These are phyloP conservation scores for Russula brevipes DNA, from an alignment of 768 basidiomycete species.

Conservation along the genomic window DNA sequence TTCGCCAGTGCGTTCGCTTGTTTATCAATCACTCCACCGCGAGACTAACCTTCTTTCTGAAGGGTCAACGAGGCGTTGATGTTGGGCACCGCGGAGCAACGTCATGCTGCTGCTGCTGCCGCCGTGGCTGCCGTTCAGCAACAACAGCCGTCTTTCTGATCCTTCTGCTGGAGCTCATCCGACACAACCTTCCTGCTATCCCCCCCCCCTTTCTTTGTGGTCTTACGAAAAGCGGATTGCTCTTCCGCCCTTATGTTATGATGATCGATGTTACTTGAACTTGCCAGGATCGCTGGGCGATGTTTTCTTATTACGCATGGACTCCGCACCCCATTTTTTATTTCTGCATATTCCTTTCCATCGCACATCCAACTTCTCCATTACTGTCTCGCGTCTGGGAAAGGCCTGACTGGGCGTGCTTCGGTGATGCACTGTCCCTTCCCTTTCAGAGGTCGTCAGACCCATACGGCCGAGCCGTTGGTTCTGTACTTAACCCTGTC, in stretches of 20 bases:
- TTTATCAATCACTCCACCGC: background rate
- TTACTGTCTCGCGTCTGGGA: constrained; percentile 19
- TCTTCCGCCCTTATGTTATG: constrained; percentile 22
- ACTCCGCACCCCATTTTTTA: constrained; percentile 22
- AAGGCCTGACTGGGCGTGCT: constrained; percentile 23
- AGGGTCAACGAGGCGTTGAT: constrained; percentile 86
- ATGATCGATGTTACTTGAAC: constrained; percentile 27
- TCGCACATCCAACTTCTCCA: constrained; percentile 10
- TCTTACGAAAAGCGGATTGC: constrained; percentile 26
- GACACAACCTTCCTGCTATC: background rate
- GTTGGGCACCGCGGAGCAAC: constrained; percentile 75
- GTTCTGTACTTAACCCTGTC: constrained; percentile 12
- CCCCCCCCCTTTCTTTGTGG: constrained; percentile 13
- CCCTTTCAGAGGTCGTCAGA: constrained; percentile 19
- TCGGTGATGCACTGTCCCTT: constrained; percentile 25
- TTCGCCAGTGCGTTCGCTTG: constrained; percentile 47
- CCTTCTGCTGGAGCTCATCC: constrained; percentile 5
- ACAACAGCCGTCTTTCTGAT: constrained; percentile 45
- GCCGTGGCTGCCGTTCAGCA: constrained; percentile 50
- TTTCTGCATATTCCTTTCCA: constrained; percentile 15
- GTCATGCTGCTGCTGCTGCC: constrained; percentile 53
- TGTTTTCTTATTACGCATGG: constrained; percentile 26
- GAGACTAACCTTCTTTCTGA: background rate
- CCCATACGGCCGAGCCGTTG: constrained; percentile 23
- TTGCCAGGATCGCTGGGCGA: constrained; percentile 26